phyloP scores from a whole-genome alignment of 2,329 filamentous ascomycete genomes.

The Hypocrella siamensis region DNA sequence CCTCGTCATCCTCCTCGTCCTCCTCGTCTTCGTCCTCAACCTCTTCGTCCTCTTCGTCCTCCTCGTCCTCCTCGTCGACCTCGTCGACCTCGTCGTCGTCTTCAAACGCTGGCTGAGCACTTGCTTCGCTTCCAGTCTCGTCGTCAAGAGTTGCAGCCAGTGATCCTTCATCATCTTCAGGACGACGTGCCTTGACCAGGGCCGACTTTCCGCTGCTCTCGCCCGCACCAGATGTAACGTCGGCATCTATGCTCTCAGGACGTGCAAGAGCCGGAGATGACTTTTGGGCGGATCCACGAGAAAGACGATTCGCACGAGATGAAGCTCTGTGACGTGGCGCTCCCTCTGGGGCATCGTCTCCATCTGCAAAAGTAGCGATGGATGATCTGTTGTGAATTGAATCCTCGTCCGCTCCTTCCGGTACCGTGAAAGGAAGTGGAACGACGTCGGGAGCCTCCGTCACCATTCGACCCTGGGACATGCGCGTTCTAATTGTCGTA shows the following conservation, averaged over 20 bases:
- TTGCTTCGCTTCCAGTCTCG: conserved; percentile 26
- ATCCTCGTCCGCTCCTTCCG: conserved; percentile 23
- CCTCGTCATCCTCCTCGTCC: too few relatives aligned
- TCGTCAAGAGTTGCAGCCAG: conserved; percentile 42
- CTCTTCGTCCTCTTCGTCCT: not conserved
- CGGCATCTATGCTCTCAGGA: conserved; percentile 2
- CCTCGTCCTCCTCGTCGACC: not conserved
- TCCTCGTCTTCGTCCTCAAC: too few relatives aligned
- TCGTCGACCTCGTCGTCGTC: conserved; percentile 6
- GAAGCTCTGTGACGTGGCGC: conserved; percentile 10
- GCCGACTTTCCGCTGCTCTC: conserved; percentile 33
- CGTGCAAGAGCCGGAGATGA: conserved; percentile 21
- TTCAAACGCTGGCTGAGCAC: conserved; percentile 12
- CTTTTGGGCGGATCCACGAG: conserved; percentile 27
- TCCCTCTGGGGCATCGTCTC: conserved; percentile 24
- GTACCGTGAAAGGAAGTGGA: conserved; percentile 50
- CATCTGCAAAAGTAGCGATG: conserved; percentile 53
- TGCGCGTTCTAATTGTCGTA: conserved; percentile 6
- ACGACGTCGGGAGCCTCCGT: conserved; percentile 34
- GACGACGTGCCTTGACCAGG: conserved; percentile 13
- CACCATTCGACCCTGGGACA: conserved; percentile 8
- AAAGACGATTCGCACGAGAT: conserved; percentile 32
- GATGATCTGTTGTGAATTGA: conserved; percentile 42
- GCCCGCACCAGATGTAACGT: conserved; percentile 9
- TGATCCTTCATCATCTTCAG: conserved; percentile 31